Evolutionary conservation across 768 basidiomycete genomes (phyloP).

Genomic region (Mycena leptocephala): DNA sequence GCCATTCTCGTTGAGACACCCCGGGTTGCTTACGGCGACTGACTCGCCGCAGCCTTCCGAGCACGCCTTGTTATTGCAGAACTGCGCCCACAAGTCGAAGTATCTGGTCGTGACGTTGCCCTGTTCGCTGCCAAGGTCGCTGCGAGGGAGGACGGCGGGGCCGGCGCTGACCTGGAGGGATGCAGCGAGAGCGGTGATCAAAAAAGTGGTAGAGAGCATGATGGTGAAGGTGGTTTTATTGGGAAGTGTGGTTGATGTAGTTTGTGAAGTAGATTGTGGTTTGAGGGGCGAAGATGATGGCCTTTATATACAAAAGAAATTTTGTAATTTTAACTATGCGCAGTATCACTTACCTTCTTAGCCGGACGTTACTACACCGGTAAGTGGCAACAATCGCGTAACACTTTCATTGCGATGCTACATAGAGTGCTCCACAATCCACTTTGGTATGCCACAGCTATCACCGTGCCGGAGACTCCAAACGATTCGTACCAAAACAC

Average conservation of each 20-base stretch:
- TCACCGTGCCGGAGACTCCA: too few species aligned
- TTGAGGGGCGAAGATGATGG: neutral
- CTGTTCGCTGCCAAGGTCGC: too few species aligned
- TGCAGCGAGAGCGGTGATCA: constrained; percentile 16
- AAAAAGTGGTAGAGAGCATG: constrained; percentile 17
- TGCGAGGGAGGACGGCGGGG: constrained; percentile 6
- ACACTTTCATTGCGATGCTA: neutral
- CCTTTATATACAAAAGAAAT: constrained; percentile 12
- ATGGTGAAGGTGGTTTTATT: neutral
- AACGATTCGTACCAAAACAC: too few species aligned
- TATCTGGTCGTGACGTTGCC: constrained; percentile 10
- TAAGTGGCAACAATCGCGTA: constrained; percentile 1
- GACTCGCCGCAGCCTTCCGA: constrained; percentile 14
- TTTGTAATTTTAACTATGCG: neutral
- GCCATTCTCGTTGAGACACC: constrained; percentile 18
- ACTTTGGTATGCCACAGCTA: too few species aligned
- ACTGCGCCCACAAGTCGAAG: constrained; percentile 21
- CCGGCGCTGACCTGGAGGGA: constrained; percentile 15
- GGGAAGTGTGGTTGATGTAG: constrained; percentile 7
- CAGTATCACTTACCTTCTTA: too few species aligned
- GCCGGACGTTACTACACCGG: too few species aligned
- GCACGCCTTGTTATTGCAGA: constrained; percentile 18
- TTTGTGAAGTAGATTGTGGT: neutral
- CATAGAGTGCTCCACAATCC: constrained; percentile 5
- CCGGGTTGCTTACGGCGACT: constrained; percentile 8